Conservation (phyloP, 768 basidiomycete species). For the Lactarius quietus region DNA sequence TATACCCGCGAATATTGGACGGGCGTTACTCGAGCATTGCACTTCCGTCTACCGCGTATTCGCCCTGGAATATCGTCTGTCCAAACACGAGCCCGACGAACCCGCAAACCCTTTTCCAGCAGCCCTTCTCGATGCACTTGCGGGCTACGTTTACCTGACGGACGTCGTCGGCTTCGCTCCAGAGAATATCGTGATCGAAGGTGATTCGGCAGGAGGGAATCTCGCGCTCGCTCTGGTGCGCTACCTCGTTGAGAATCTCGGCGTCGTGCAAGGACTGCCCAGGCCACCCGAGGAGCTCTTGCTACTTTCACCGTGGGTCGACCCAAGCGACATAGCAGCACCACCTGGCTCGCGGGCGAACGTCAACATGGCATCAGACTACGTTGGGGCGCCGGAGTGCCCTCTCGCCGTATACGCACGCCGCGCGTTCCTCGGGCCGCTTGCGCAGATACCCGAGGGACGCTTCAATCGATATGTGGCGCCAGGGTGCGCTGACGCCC, state of each 20-base stretch:
- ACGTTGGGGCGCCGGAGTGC: constrained; percentile 12
- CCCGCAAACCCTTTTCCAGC: constrained; percentile 64
- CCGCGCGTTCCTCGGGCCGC: constrained; percentile 22
- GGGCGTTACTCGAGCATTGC: constrained; percentile 28
- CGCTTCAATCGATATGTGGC: constrained; percentile 9
- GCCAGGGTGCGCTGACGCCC: constrained; percentile 18
- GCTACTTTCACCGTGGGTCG: constrained; percentile 18
- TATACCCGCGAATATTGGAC: constrained; percentile 38
- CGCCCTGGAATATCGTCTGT: constrained; percentile 70
- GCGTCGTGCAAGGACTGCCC: constrained; percentile 4
- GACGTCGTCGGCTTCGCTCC: constrained; percentile 53
- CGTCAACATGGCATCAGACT: constrained; percentile 15
- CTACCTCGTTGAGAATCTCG: constrained; percentile 42
- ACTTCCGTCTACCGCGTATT: constrained; percentile 48
- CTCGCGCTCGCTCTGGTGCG: constrained; percentile 60
- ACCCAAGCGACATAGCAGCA: constrained; percentile 13
- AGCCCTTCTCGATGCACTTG: constrained; percentile 68
- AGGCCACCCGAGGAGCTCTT: constrained; percentile 9
- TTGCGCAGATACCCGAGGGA: constrained; percentile 7
- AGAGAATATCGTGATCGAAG: constrained; percentile 58
- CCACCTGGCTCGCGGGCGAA: constrained; percentile 13
- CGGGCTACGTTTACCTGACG: constrained; percentile 70
- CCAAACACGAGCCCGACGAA: constrained; percentile 40
- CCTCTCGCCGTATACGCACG: constrained; percentile 6
- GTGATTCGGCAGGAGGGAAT: constrained; percentile 79